Percentiles rank a stretch among this genome's conserved stretches.
phyloP scores from a whole-genome alignment of 2,329 filamentous ascomycete genomes.

The Orbilia oligospora region DNA sequence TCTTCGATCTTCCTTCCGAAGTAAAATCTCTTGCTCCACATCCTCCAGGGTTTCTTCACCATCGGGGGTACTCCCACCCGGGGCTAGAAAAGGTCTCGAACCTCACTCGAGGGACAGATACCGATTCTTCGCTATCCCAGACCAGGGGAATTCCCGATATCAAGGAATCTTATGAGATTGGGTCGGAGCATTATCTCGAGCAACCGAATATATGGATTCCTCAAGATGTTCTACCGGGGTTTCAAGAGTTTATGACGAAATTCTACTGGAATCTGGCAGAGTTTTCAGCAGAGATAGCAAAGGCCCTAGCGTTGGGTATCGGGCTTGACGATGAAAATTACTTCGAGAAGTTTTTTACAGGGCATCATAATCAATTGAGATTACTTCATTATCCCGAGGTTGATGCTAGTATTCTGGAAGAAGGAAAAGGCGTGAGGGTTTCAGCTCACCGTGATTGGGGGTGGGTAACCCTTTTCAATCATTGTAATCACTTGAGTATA shows the following conservation, averaged over 20 bases:
- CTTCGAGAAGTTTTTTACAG: slow-evolving; percentile 67
- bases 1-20: slow-evolving; percentile 40
- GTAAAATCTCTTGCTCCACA: slow-evolving; percentile 43
- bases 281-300: slow-evolving; percentile 66
- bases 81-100: slow-evolving; percentile 69
- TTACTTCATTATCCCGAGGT: slow-evolving; percentile 69
- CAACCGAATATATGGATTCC: slow-evolving; percentile 69
- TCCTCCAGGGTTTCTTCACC: slow-evolving; percentile 64
- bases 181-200: slow-evolving; percentile 66
- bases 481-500: not conserved
- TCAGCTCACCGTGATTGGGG: slow-evolving; percentile 70
- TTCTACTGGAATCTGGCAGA: slow-evolving; percentile 69
- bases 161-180: slow-evolving; percentile 69
- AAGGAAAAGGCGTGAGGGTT: slow-evolving; percentile 67
- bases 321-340: slow-evolving; percentile 66
- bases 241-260: slow-evolving; percentile 67
- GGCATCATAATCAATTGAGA: slow-evolving; percentile 69
- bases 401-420: slow-evolving; percentile 66
- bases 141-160: slow-evolving; percentile 39
- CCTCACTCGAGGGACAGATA: slow-evolving; percentile 23
- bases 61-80: slow-evolving; percentile 70
- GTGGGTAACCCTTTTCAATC: slow-evolving; percentile 25
- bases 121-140: slow-evolving; percentile 9
- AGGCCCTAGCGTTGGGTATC: slow-evolving; percentile 65
- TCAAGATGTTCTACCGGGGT: slow-evolving; percentile 66